A percentile compares a stretch with the other conserved stretches of the same genome.
Evolutionary conservation across 73 alveolate species (phyloP).

Genomic region (Tetrahymena thermophila): DNA sequence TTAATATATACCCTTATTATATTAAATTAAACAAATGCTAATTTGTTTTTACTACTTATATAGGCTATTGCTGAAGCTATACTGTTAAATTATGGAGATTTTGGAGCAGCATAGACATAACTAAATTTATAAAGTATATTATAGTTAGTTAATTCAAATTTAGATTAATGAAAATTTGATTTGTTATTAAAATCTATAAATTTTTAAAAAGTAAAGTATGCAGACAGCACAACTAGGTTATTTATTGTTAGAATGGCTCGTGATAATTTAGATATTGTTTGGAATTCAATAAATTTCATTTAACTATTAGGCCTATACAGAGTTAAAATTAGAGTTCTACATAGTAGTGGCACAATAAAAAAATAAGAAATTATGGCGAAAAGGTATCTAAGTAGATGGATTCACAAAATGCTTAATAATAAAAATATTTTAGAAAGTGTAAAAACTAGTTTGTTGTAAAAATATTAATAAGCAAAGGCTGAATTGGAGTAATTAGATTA

Average conservation of each 20-base stretch:
- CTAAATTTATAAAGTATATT: conserved; percentile 1
- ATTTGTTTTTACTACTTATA: neutral
- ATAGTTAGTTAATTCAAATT: neutral
- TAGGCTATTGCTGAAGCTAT: neutral
- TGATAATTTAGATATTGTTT: conserved; percentile 17
- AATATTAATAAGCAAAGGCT: neutral
- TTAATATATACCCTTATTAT: too few species aligned
- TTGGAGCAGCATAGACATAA: conserved; percentile 3
- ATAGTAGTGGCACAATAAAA: conserved; percentile 32
- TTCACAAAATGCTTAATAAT: conserved; percentile 17
- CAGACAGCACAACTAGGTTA: neutral
- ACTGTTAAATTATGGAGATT: conserved; percentile 17
- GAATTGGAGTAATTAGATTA: neutral
- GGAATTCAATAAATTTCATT: conserved; percentile 12
- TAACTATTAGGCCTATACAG: neutral
- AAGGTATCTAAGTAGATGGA: conserved; percentile 26
- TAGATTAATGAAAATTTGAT: too few species aligned
- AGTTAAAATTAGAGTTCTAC: conserved; percentile 21
- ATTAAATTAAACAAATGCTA: too few species aligned
- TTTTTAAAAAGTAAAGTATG: conserved; percentile 2
- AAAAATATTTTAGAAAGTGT: neutral
- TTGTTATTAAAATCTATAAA: too few species aligned
- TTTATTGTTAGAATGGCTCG: conserved; percentile 35
- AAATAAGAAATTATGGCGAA: conserved; percentile 31
- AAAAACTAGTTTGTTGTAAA: neutral